Evolutionary conservation across 2,329 filamentous ascomycete genomes (phyloP), one percentile per base, ranked within the genome.

Genomic region (Apiospora phragmitis): DNA sequence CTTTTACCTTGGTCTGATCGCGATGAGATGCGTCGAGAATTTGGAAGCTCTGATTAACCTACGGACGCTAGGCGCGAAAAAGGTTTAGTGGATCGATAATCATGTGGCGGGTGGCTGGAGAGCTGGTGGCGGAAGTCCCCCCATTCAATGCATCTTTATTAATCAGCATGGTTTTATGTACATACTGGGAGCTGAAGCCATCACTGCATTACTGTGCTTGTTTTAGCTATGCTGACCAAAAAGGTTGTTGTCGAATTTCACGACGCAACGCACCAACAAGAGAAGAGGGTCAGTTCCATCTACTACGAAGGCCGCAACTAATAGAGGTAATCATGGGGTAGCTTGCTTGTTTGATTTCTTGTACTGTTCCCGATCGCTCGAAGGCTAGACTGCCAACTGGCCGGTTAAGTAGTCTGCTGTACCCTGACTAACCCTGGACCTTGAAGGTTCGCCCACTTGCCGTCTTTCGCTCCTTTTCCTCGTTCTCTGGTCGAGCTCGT

Each of bases 391-490:
- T n/a, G 18, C 18, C 32, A 62, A n/a, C 21, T 14, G 9, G 32
- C 14, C 32, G 32, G 21, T 16, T 9, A 21, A 62, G 21, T 24
- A 62, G 55, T 62, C 55, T 38, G 55, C 32, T 62, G 65, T 18
- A 35, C 29, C 26, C 24, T 18, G 12, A 4, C 42, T 49, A 69
- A 45, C 68, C 68, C 55, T 69, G 68, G 41, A 69, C 68, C 43
- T 69, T 91, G 89, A 99, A 99, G 59, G 95, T 97, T 78, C 96
- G 90, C 74, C 96, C 96, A 81, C 94, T 98, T 65, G 97, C 96
- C 70, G 96, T 99, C 90, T 99, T 99, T 79, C 94, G 92, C 85
- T 99, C 97, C 85, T 95, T 95, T 83, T 98, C 96, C 83, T 98
- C 95, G 77, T 92, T 94, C 81, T 99, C 96, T 59, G 96, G 97